Conservation (phyloP, 805 yeast genomes). For the Saccharomycopsis sp. region DNA sequence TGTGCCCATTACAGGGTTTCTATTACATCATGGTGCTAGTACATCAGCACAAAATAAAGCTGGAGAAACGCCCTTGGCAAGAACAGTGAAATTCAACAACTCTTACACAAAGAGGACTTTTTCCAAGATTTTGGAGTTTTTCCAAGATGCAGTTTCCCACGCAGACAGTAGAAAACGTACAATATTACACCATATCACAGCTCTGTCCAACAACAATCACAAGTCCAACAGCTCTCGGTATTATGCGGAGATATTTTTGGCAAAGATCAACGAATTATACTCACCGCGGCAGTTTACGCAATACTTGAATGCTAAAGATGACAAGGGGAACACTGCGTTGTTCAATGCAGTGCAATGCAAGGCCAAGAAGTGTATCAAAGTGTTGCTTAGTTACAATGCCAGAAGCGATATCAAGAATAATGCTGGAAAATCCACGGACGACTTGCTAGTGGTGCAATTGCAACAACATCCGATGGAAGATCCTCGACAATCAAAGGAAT, state of each 20-base stretch:
- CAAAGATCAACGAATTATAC: constrained; percentile 58
- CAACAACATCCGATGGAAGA: constrained; percentile 19
- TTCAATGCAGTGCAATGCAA: constrained; percentile 62
- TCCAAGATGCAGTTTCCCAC: constrained; percentile 70
- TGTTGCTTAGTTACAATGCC: constrained; percentile 43
- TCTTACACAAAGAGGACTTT: constrained; percentile 75
- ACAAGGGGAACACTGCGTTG: constrained; percentile 70
- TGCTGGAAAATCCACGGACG: constrained; percentile 25
- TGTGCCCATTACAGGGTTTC: constrained; percentile 61
- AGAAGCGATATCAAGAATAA: constrained; percentile 34
- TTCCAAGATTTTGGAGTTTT: constrained; percentile 63
- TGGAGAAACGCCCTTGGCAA: constrained; percentile 83
- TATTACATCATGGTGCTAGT: constrained; percentile 70
- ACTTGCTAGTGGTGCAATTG: constrained; percentile 15
- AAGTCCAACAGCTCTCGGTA: constrained; percentile 75
- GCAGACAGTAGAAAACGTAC: constrained; percentile 68
- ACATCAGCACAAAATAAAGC: constrained; percentile 47
- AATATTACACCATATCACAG: constrained; percentile 78
- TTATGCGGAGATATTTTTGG: constrained; percentile 67
- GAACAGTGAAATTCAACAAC: constrained; percentile 80
- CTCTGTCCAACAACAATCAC: constrained; percentile 53
- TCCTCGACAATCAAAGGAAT: too few relatives aligned
- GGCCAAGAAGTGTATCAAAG: constrained; percentile 42
- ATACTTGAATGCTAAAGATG: constrained; percentile 56
- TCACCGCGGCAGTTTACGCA: constrained; percentile 39